Percentiles rank a stretch among this genome's conserved stretches.
phyloP scores from a whole-genome alignment of 1,139 yeast species.

The Pneumocystis sp. region DNA sequence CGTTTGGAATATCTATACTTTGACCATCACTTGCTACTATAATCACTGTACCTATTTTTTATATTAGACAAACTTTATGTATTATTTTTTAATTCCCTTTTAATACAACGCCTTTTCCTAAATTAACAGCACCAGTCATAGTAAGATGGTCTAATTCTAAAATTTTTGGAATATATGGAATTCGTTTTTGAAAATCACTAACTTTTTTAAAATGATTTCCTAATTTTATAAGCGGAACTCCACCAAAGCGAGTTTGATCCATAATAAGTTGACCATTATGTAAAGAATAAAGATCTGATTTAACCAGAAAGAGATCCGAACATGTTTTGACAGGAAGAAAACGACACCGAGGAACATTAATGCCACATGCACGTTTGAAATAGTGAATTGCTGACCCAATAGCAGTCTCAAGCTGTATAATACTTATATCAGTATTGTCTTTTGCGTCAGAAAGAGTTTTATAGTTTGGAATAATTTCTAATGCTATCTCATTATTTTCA shows the following conservation, averaged over 20 bases:
- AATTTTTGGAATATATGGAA: conserved; percentile 91
- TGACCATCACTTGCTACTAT: conserved; percentile 96
- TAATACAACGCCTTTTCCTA: conserved; percentile 80
- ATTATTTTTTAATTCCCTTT: conserved; percentile 33
- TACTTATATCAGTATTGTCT: conserved; percentile 35
- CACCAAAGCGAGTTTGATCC: conserved; percentile 76
- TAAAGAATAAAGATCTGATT: conserved; percentile 84
- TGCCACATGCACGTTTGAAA: conserved; percentile 91
- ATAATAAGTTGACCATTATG: conserved; percentile 83
- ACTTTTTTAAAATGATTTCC: conserved; percentile 96
- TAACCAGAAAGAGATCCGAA: conserved; percentile 83
- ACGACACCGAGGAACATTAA: conserved; percentile 93
- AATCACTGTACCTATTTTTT: conserved; percentile 55
- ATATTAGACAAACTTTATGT: neutral
- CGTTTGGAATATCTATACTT: conserved; percentile 93
- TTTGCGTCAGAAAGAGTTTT: conserved; percentile 44
- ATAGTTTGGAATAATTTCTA: conserved; percentile 90
- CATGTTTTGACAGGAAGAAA: conserved; percentile 97
- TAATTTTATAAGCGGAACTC: conserved; percentile 86
- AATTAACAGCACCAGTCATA: conserved; percentile 85
- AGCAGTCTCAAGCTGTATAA: conserved; percentile 92
- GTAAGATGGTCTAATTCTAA: conserved; percentile 94
- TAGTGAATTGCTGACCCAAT: conserved; percentile 98
- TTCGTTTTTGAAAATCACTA: conserved; percentile 73
- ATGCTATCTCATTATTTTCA: conserved; percentile 65